A percentile compares a stretch with the other conserved stretches of the same genome.
phyloP scores from a whole-genome alignment of 164 flowering plant species.

The Piper longum region DNA sequence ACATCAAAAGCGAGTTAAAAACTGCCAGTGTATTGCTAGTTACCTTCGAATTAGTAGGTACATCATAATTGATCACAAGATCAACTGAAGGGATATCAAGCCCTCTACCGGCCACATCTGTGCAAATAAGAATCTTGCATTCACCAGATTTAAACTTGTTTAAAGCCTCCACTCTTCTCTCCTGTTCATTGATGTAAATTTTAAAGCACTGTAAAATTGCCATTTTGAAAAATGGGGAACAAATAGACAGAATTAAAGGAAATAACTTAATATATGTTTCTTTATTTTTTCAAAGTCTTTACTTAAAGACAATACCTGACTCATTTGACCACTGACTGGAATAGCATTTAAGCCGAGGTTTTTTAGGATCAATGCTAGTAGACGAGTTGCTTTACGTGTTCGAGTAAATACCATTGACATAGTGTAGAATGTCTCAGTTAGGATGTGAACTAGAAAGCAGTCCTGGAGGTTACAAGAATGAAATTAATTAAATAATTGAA shows the following conservation, averaged over 20 bases:
- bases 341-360: constrained; percentile 78
- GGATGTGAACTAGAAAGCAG: constrained; percentile 62
- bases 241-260: neutral
- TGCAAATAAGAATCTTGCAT: constrained; percentile 73
- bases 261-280: too few species aligned
- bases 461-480: constrained; percentile 29
- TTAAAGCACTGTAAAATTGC: neutral
- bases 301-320: constrained; percentile 37
- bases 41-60: constrained; percentile 83
- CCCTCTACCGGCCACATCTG: constrained; percentile 95
- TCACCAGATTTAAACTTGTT: constrained; percentile 90
- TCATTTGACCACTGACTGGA: constrained; percentile 88
- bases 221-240: neutral
- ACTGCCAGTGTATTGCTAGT: neutral
- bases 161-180: constrained; percentile 75
- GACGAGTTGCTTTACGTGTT: constrained; percentile 66
- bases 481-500: too few species aligned
- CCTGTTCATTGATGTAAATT: constrained; percentile 22
- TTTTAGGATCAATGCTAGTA: constrained; percentile 60
- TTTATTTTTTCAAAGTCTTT: neutral
- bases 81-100: constrained; percentile 95
- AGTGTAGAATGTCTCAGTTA: constrained; percentile 50
- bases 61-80: constrained; percentile 86
- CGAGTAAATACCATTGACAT: constrained; percentile 89
- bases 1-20: neutral